These are phyloP conservation scores for Polyplosphaeria fusca DNA, from an alignment of 495 filamentous ascomycete genomes.

Conservation along the genomic window DNA sequence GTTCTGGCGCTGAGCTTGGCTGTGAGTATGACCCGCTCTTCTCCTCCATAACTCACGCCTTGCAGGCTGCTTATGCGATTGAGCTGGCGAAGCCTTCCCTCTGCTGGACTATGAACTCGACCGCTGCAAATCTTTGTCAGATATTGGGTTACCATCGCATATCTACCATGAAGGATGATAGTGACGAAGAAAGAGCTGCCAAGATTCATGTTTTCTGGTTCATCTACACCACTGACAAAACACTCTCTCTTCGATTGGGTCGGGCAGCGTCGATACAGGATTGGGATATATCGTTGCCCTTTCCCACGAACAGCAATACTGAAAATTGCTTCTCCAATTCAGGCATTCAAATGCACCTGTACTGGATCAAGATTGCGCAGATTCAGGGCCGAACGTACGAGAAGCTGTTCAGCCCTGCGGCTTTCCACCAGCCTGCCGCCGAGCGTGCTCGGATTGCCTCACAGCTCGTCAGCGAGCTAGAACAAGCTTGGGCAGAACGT, in stretches of 20 bases:
- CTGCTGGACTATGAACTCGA: slow-evolving; percentile 59
- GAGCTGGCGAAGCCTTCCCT: slow-evolving; percentile 63
- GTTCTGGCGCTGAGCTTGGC: slow-evolving; percentile 59
- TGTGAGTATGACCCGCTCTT: slow-evolving; percentile 42
- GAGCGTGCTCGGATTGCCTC: slow-evolving; percentile 18
- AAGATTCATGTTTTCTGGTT: slow-evolving; percentile 58
- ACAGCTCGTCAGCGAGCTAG: slow-evolving; percentile 20
- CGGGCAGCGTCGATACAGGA: slow-evolving; percentile 60
- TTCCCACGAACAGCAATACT: not conserved
- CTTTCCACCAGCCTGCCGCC: slow-evolving; percentile 15
- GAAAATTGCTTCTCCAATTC: not conserved
- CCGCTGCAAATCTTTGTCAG: slow-evolving; percentile 59
- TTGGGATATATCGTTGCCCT: slow-evolving; percentile 59
- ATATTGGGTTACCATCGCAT: slow-evolving; percentile 62
- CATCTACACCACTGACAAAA: slow-evolving; percentile 58
- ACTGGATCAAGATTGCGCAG: slow-evolving; percentile 29
- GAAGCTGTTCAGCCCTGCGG: slow-evolving; percentile 33
- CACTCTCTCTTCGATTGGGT: slow-evolving; percentile 61
- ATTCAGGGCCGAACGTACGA: slow-evolving; percentile 32
- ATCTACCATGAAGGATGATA: slow-evolving; percentile 51
- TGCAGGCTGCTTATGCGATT: slow-evolving; percentile 54
- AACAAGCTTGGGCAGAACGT: slow-evolving; percentile 10
- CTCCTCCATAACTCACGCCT: not conserved
- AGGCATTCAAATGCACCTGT: slow-evolving; percentile 11
- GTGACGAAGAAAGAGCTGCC: slow-evolving; percentile 38